These are phyloP conservation scores for Sphaerulina musiva DNA, from an alignment of 2,329 filamentous ascomycete genomes.

Conservation along the genomic window DNA sequence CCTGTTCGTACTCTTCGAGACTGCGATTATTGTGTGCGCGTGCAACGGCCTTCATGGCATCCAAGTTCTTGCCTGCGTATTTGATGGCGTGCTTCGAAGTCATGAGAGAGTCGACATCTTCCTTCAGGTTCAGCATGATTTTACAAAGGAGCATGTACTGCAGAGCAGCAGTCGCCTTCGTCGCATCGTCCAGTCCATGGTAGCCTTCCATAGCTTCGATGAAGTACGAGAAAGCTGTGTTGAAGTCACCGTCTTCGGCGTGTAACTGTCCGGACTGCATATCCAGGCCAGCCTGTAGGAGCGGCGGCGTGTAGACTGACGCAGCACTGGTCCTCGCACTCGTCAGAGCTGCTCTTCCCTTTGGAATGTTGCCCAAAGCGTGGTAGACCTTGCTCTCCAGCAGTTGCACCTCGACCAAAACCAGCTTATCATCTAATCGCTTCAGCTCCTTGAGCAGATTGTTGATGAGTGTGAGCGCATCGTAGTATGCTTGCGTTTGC, in stretches of 20 bases:
- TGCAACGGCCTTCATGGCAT: constrained; percentile 98
- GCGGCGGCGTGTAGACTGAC: constrained; percentile 91
- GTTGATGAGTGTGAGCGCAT: constrained; percentile 94
- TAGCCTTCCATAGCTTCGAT: constrained; percentile 98
- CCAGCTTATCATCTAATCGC: constrained; percentile 95
- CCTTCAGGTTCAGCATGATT: constrained; percentile 95
- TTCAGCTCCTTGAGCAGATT: constrained; percentile 92
- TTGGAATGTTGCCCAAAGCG: constrained; percentile 90
- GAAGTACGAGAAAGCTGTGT: constrained; percentile 97
- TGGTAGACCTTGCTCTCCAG: constrained; percentile 97
- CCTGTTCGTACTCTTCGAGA: constrained; percentile 92
- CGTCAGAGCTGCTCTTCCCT: constrained; percentile 89
- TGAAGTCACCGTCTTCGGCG: constrained; percentile 98
- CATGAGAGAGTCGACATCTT: constrained; percentile 94
- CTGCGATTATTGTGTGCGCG: constrained; percentile 92
- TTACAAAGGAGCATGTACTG: constrained; percentile 99
- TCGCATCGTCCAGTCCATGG: constrained; percentile 79
- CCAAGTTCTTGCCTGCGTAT: constrained; percentile 90
- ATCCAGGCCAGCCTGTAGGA: constrained; percentile 91
- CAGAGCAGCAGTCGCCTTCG: constrained; percentile 88
- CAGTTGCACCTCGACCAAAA: constrained; percentile 94
- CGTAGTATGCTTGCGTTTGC: constrained; percentile 95
- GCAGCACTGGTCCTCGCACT: constrained; percentile 91
- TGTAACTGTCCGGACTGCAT: constrained; percentile 99
- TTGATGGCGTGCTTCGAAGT: constrained; percentile 93